Percentiles rank a stretch among this genome's conserved stretches.
These are phyloP conservation scores for Yamadazyma nakazawae DNA, from an alignment of 805 yeast genomes.

Conservation along the genomic window DNA sequence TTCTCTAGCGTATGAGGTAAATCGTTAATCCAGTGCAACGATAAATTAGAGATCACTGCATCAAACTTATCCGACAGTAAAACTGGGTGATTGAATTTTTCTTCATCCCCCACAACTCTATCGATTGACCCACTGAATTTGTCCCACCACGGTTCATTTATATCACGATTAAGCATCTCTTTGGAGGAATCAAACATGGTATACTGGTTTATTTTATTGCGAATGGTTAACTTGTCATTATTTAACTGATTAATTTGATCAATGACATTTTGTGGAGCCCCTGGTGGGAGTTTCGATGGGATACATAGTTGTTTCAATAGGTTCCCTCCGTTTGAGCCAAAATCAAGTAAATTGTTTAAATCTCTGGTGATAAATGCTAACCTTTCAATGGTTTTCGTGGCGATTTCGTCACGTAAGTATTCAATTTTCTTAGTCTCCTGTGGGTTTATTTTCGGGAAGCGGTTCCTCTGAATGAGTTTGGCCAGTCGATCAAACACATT, in stretches of 20 bases:
- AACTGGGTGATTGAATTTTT: conserved; percentile 44
- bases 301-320: conserved; percentile 42
- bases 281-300: conserved; percentile 22
- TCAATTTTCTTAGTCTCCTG: conserved; percentile 55
- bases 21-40: conserved; percentile 84
- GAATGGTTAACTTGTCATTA: conserved; percentile 53
- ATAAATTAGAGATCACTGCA: conserved; percentile 68
- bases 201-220: conserved; percentile 49
- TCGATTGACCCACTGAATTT: conserved; percentile 42
- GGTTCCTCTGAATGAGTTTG: conserved; percentile 58
- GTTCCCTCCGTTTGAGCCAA: conserved; percentile 74
- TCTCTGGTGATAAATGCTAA: conserved; percentile 67
- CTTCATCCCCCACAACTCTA: conserved; percentile 67
- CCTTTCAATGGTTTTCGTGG: conserved; percentile 69
- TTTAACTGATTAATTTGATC: conserved; percentile 42
- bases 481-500: conserved; percentile 57
- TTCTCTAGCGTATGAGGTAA: conserved; percentile 61
- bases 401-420: conserved; percentile 72
- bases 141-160: conserved; percentile 36
- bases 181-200: conserved; percentile 66
- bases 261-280: conserved; percentile 32
- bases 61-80: conserved; percentile 48
- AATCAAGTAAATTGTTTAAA: conserved; percentile 59
- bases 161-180: conserved; percentile 52
- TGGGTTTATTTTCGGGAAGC: conserved; percentile 45